phyloP scores from a whole-genome alignment of 2,329 filamentous ascomycete genomes.

The Nemania sp. region DNA sequence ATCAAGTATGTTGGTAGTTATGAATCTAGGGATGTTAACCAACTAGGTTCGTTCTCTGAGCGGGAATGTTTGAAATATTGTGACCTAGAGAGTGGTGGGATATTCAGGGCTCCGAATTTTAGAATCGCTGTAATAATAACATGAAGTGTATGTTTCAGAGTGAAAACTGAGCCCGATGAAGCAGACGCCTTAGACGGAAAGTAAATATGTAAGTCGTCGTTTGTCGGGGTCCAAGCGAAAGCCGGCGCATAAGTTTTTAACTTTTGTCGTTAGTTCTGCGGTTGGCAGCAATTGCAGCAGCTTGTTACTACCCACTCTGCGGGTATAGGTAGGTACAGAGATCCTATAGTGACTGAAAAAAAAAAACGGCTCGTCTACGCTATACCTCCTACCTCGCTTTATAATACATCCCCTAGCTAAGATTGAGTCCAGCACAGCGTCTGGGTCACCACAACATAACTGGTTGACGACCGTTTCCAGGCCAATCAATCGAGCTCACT shows the following conservation, averaged over 20 bases:
- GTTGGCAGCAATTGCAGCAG: conserved; percentile 1
- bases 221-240: background rate
- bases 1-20: background rate
- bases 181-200: too few species aligned
- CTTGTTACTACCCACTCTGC: background rate
- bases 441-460: background rate
- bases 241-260: background rate
- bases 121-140: background rate
- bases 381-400: background rate
- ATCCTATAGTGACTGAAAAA: background rate
- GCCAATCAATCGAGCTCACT: background rate
- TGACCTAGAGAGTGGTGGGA: background rate
- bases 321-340: background rate
- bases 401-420: background rate
- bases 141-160: background rate
- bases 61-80: conserved; percentile 19
- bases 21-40: background rate
- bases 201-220: background rate
- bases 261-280: conserved; percentile 1
- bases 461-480: background rate
- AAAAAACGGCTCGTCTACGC: background rate
- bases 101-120: background rate
- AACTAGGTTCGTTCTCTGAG: conserved; percentile 12
- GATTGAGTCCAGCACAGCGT: background rate
- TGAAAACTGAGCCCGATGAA: background rate